Percentiles rank a stretch among this genome's conserved stretches.
These are phyloP conservation scores for Fraxinus excelsior DNA, from an alignment of 257 asterid species.

Conservation along the genomic window DNA sequence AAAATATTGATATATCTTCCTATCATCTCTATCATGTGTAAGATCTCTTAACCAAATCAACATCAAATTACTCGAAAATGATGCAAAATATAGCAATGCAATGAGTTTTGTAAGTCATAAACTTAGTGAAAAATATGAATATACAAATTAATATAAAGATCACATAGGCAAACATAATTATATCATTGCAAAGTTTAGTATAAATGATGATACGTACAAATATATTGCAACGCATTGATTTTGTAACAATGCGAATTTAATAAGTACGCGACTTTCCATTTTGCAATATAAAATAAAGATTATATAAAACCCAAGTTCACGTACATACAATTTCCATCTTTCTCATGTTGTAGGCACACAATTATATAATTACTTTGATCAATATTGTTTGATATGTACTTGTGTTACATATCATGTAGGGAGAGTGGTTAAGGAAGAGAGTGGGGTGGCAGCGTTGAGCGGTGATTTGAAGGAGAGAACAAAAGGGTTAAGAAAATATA, in stretches of 20 bases:
- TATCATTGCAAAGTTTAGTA: background rate
- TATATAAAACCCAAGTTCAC: background rate
- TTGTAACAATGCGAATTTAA: background rate
- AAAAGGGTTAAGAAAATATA: background rate
- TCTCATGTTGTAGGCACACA: background rate
- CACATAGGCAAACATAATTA: background rate
- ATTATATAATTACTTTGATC: background rate
- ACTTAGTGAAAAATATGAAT: background rate
- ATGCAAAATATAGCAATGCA: background rate
- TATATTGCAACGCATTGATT: background rate
- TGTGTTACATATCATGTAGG: background rate
- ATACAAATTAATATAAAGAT: background rate
- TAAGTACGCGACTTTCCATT: background rate
- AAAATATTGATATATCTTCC: background rate
- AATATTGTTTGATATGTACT: background rate
- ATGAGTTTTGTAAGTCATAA: background rate
- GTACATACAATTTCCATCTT: background rate
- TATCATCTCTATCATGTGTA: background rate
- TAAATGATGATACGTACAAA: background rate
- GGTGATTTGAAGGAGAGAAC: conserved; percentile 3
- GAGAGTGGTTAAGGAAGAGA: background rate
- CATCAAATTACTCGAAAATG: background rate
- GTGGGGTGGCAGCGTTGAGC: background rate
- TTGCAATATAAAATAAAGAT: background rate
- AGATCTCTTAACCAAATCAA: background rate